Evolutionary conservation across 495 filamentous ascomycete species (phyloP), one percentile per base, ranked within the genome.

Genomic region (Bacidia gigantensis): DNA sequence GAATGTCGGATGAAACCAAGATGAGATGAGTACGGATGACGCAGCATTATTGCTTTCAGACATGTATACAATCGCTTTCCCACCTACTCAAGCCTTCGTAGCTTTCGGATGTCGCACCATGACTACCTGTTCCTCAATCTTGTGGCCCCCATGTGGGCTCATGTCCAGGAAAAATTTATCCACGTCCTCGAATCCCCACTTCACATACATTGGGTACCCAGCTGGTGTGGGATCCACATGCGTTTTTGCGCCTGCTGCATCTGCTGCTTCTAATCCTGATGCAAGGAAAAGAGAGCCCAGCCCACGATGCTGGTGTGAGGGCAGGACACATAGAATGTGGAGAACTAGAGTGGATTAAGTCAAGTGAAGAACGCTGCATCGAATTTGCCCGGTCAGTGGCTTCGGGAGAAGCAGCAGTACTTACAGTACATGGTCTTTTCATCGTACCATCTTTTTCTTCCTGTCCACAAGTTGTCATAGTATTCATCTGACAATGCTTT

Each of bases 201-300:
- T 71, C 46, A 70, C 50, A 64, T 82, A 83, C n/a, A 83, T 22
- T 10, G 64, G 62, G 32, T 64, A 64, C 9, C 78, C 78, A 9
- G 65, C 65, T 5, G 66, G 69, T 26, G 75, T 76, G 0, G 74
- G 72, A 51, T 80, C 77, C 3, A 82, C 57, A 62, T 74, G 82
- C 3, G 72, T 60, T 44, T 69, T 66, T 22, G 64, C 55, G 0
- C 68, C 66, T 14, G 61, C 66, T 18, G 64, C 60, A 62, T 81
- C 78, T 5, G 75, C 77, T 57, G 65, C 65, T 23, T 64, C 56
- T 5, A 72, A 52, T 0, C 77, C 77, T 68, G 72, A 76, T 29
- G 63, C 55, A 38, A 82, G 47, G 12, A 82, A 51, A 54, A 64
- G 60, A 14, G 61, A 65, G 5, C 71, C 76, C 0, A 75, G 65